Percentiles rank a stretch among this genome's conserved stretches.
phyloP scores from a whole-genome alignment of 1,284 basidiomycete species.

The Gymnopus androsaceus region DNA sequence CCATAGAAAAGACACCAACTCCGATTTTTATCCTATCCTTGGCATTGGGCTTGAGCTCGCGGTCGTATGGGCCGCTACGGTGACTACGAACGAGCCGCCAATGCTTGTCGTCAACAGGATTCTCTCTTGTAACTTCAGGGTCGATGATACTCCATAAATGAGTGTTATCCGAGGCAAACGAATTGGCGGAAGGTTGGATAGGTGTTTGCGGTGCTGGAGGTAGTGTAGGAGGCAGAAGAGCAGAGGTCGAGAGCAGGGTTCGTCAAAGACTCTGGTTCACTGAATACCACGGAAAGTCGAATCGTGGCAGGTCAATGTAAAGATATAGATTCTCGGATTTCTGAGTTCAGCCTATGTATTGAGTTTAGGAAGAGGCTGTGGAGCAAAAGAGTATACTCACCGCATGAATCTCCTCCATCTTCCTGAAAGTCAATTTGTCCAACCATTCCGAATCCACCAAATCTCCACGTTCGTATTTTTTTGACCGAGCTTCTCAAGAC shows the following conservation, averaged over 20 bases:
- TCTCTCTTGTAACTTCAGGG: constrained; percentile 87
- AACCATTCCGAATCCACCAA: constrained; percentile 95
- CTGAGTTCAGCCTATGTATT: constrained; percentile 76
- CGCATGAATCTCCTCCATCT: constrained; percentile 91
- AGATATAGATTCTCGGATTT: constrained; percentile 90
- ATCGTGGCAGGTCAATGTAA: constrained; percentile 95
- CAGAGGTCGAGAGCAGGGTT: constrained; percentile 40
- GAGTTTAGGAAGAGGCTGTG: neutral
- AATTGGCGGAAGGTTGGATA: constrained; percentile 46
- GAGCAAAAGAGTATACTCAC: constrained; percentile 45
- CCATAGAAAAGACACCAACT: constrained; percentile 47
- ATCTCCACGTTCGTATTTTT: constrained; percentile 94
- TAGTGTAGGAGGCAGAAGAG: constrained; percentile 27
- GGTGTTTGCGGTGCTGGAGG: constrained; percentile 37
- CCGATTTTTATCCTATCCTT: constrained; percentile 92
- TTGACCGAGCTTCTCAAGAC: constrained; percentile 93
- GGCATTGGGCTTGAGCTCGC: constrained; percentile 95
- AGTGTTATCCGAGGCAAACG: constrained; percentile 56
- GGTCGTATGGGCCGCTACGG: constrained; percentile 89
- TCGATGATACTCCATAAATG: constrained; percentile 91
- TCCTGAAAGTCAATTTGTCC: constrained; percentile 89
- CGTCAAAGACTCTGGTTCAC: constrained; percentile 60
- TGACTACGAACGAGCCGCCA: no score
- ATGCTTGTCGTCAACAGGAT: constrained; percentile 97
- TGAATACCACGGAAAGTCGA: constrained; percentile 98